Base-by-base conservation (phyloP, 140 eudicot genomes). In the Cichorium intybus region DNA sequence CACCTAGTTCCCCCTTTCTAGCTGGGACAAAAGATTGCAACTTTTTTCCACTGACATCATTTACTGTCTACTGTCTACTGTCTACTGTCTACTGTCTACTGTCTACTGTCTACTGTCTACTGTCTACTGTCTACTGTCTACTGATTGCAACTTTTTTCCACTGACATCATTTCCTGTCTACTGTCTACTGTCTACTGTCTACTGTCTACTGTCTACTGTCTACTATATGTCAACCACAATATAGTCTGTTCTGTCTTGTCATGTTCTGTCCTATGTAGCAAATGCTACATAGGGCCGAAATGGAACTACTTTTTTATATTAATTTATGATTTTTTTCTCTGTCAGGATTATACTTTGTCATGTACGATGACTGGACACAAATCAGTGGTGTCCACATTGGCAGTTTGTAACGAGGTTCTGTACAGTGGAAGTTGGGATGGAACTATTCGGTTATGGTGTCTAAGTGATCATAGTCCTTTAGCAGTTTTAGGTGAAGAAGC, bases 401-500 rank as follows among this genome's bases (percentile, higher is more conserved):
- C 79, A 34, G 78, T 85, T 61, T 77, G 78, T 67, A 67, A 72
- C 49, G 89, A 84, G 56, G 84, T 87, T 75, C 89, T 91, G 16
- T 91, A 82, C 41, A 92, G 98, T 73, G 98, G 98, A 70, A 92
- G 98, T 62, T 92, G 98, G 98, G 98, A 92, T 66, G 98, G 98
- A 71, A 85, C 95, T 26, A 80, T 92, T 15, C 83, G 96, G 5
- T 56, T 92, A 77, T 92, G 98, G 98, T 70, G 84, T 70, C 85
- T 92, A 39, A 78, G 81, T 73, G 96, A 92, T 70, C 98, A 92
- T 39, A 85, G 87, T 56, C 85, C 89, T 35, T 73, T 92, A 78
- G 72, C 92, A 6, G 89, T 88, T 16, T 72, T 92, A 47, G 95
- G 85, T 22, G 98, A 85, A 57, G 90, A 74, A 54, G 64, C 60